Evolutionary conservation across 1,284 basidiomycete genomes (phyloP), one percentile per base, ranked within the genome.

Genomic region (Pisolithus thermaeus): DNA sequence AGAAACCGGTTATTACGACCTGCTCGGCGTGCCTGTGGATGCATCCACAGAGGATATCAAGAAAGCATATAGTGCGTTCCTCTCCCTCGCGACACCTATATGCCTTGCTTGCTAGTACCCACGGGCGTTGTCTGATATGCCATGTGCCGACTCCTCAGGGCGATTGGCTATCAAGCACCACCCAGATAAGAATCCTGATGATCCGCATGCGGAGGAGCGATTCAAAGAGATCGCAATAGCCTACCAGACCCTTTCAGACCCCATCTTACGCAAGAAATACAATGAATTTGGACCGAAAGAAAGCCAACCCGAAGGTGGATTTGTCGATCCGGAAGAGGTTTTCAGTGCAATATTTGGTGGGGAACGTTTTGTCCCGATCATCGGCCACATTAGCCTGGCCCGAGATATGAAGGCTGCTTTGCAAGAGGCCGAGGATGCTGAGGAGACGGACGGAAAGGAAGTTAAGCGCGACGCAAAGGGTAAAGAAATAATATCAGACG

Each of bases 391-490:
- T 59, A 89, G 86, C 50, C 73, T 93, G 59, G 95, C 93, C 32
- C 83, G 83, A 60, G 96, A 99, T 63, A 98, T 99, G 97, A 99
- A 99, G 74, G 83, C 92, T 6, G 95, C 94, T 5, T 74, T 99
- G 64, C 95, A 99, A 65, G 90, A 96, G 63, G 94, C 92, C 16
- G 90, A 90, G 47, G 85, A 88, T 50, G 83, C 79, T 9, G 87
- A 90, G 56, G 78, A 76, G 9, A 77, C 79, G 20, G 76, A 73
- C 20, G 61, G 53, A 1, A 66, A 63, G 58, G 67, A 65, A 46
- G 72, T 74, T 40, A 64, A 69, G 53, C 73, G 76, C 48, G 86
- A 86, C 63, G 78, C 79, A 30, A 90, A 87, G 60, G 86, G 84
- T 1, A 74, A 78, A 54, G 81, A 83, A 55, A 81, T 88, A 4